phyloP scores from a whole-genome alignment of 768 basidiomycete genomes.

The Rossbeevera mucosa region DNA sequence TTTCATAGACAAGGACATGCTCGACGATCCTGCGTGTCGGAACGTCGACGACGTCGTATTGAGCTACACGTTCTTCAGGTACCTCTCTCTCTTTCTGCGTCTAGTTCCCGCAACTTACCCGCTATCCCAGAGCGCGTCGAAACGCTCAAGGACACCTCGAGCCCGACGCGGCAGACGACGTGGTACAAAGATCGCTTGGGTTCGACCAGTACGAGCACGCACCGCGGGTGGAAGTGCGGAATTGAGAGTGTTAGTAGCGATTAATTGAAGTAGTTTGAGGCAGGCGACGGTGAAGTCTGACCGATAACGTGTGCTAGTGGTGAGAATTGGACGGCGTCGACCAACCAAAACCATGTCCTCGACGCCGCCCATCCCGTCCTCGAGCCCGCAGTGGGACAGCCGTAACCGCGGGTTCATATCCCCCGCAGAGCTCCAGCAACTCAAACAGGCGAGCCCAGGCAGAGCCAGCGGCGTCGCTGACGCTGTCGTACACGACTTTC shows the following conservation, averaged over 20 bases:
- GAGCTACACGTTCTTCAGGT: slow-evolving; percentile 98
- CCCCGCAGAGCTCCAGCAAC: slow-evolving; percentile 31
- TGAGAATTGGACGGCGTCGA: background rate
- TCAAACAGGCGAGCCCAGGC: slow-evolving; percentile 31
- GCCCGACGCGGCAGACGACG: slow-evolving; percentile 81
- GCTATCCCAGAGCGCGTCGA: slow-evolving; percentile 64
- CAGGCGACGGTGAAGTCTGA: background rate
- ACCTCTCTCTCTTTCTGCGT: slow-evolving; percentile 1
- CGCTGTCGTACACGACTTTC: slow-evolving; percentile 29
- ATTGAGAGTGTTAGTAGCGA: background rate
- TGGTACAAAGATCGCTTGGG: slow-evolving; percentile 76
- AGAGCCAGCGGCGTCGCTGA: slow-evolving; percentile 17
- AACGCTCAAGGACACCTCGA: slow-evolving; percentile 83
- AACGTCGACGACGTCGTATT: slow-evolving; percentile 88
- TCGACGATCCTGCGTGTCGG: slow-evolving; percentile 86
- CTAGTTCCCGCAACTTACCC: background rate
- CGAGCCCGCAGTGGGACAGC: slow-evolving; percentile 35
- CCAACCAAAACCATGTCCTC: background rate
- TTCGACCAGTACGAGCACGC: slow-evolving; percentile 58
- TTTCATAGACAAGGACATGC: slow-evolving; percentile 96
- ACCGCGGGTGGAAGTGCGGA: slow-evolving; percentile 7
- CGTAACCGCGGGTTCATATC: slow-evolving; percentile 34
- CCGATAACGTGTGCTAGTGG: no score
- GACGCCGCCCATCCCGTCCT: slow-evolving; percentile 16
- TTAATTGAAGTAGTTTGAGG: background rate